phyloP scores from a whole-genome alignment of 176 grass and related monocot genomes.

The Pontederia paniculata region DNA sequence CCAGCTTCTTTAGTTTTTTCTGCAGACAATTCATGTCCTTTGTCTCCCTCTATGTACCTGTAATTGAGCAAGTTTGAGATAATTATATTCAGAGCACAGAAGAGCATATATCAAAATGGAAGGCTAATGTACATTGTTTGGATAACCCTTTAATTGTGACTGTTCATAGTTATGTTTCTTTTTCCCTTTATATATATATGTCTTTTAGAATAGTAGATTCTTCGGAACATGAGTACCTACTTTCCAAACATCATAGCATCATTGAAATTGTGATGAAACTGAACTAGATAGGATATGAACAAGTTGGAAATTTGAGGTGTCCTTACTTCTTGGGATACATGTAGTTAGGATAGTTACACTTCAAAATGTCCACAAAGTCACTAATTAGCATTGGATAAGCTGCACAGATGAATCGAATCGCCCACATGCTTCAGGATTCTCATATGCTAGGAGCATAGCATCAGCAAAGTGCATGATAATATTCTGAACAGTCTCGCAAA shows the following conservation, averaged over 20 bases:
- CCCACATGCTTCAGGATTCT: conserved; percentile 27
- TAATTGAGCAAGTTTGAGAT: neutral
- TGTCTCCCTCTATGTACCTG: conserved; percentile 18
- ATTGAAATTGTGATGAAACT: neutral
- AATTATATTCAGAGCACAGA: neutral
- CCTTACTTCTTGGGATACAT: conserved; percentile 24
- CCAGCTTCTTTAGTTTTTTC: conserved; percentile 29
- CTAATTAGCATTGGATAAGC: conserved; percentile 11
- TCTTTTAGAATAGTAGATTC: no score
- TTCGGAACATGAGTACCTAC: no score
- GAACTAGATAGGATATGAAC: no score
- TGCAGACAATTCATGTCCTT: neutral
- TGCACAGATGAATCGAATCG: conserved; percentile 36
- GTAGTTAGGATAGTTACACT: conserved; percentile 35
- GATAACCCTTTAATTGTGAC: neutral
- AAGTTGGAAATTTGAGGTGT: neutral
- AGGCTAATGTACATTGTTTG: neutral
- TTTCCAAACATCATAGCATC: no score
- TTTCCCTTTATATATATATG: no score
- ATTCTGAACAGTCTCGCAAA: conserved; percentile 24
- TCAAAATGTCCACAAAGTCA: conserved; percentile 37
- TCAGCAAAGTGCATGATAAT: conserved; percentile 23
- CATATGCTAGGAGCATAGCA: conserved; percentile 35
- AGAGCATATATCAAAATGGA: neutral
- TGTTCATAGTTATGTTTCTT: no score